These are phyloP conservation scores for Suillus paluster DNA, from an alignment of 768 basidiomycete species.

Conservation along the genomic window DNA sequence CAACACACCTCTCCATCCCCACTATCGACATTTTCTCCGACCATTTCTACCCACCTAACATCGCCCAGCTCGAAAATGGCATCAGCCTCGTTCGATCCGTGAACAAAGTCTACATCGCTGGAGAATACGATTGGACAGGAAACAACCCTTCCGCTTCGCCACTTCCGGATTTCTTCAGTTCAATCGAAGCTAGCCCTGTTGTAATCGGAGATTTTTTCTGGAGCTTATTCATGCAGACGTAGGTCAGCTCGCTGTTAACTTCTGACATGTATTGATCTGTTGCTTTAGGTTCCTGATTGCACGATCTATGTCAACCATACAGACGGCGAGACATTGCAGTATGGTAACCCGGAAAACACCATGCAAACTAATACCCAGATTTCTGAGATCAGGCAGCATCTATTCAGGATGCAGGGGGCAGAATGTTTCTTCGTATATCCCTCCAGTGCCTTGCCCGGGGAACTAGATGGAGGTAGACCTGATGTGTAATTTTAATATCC, in stretches of 20 bases:
- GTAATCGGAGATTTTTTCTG: slow-evolving; percentile 27
- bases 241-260: not conserved
- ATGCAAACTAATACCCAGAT: slow-evolving; percentile 9
- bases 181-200: slow-evolving; percentile 13
- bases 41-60: slow-evolving; percentile 19
- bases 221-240: slow-evolving; percentile 34
- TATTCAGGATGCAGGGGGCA: slow-evolving; percentile 11
- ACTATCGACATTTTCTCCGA: slow-evolving; percentile 15
- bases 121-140: slow-evolving; percentile 32
- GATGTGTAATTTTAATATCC: not conserved
- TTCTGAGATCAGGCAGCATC: slow-evolving; percentile 8
- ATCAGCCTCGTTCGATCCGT: slow-evolving; percentile 15
- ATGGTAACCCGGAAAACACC: slow-evolving; percentile 12
- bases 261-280: not conserved
- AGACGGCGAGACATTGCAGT: slow-evolving; percentile 8
- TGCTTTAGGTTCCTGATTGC: slow-evolving; percentile 15
- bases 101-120: slow-evolving; percentile 25
- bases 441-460: slow-evolving; percentile 14
- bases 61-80: slow-evolving; percentile 19
- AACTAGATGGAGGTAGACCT: slow-evolving; percentile 4
- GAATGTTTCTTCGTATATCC: slow-evolving; percentile 11
- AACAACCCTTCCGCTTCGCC: slow-evolving; percentile 18
- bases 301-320: slow-evolving; percentile 14
- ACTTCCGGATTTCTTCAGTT: slow-evolving; percentile 19
- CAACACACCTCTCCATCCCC: not conserved